phyloP scores from a whole-genome alignment of 495 filamentous ascomycete species.

The Physcia stellaris region DNA sequence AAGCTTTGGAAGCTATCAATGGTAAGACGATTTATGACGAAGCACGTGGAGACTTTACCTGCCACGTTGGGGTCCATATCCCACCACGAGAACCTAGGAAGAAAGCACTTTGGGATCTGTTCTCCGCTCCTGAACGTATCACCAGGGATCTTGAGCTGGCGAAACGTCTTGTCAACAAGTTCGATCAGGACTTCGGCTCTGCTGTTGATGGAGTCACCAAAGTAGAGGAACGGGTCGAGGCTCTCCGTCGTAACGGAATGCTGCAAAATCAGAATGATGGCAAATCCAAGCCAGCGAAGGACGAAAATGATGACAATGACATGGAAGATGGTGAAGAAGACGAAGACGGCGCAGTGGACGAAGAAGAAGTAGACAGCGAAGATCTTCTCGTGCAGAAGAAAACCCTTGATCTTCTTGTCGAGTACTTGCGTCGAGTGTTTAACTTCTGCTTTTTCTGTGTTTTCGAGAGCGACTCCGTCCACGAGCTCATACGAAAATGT shows the following conservation, averaged over 20 bases:
- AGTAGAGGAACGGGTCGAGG: slow-evolving; percentile 78
- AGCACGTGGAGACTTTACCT: slow-evolving; percentile 84
- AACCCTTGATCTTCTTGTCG: slow-evolving; percentile 86
- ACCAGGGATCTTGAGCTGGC: slow-evolving; percentile 73
- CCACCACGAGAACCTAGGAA: slow-evolving; percentile 76
- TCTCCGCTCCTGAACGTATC: slow-evolving; percentile 78
- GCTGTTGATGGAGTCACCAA: slow-evolving; percentile 54
- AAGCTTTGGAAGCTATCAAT: slow-evolving; percentile 82
- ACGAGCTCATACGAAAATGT: slow-evolving; percentile 89
- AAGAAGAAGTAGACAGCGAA: slow-evolving; percentile 80
- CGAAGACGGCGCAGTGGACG: slow-evolving; percentile 53
- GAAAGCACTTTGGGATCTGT: slow-evolving; percentile 95
- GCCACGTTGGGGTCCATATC: slow-evolving; percentile 91
- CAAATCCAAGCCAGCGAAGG: slow-evolving; percentile 49
- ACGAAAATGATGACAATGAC: slow-evolving; percentile 55
- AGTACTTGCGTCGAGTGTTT: slow-evolving; percentile 91
- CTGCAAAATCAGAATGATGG: slow-evolving; percentile 54
- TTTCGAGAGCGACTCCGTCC: slow-evolving; percentile 92
- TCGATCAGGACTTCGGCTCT: slow-evolving; percentile 65
- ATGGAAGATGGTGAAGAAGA: slow-evolving; percentile 57
- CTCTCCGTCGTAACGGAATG: slow-evolving; percentile 55
- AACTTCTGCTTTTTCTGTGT: slow-evolving; percentile 99
- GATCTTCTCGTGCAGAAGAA: slow-evolving; percentile 90
- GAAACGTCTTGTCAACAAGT: slow-evolving; percentile 56
- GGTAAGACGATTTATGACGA: slow-evolving; percentile 93